Evolutionary conservation across 1,284 basidiomycete species (phyloP).

Genomic region (Apiotrichum domesticum): DNA sequence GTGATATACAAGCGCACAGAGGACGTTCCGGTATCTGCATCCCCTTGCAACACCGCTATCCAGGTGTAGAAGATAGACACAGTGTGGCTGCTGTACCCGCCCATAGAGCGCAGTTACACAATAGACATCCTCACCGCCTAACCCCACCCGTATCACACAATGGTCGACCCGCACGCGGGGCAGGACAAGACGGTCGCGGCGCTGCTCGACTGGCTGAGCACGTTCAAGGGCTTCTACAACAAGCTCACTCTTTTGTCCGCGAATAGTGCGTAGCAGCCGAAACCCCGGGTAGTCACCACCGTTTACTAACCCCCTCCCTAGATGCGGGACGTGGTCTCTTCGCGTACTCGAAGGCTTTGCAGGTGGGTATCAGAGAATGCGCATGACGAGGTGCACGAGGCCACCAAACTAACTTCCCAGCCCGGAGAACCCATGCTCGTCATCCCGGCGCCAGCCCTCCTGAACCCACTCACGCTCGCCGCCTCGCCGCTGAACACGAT

Average conservation of each 20-base stretch:
- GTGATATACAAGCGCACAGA: too few relatives aligned
- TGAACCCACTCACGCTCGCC: constrained; percentile 62
- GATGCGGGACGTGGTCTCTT: constrained; percentile 22
- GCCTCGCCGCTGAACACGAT: constrained; percentile 24
- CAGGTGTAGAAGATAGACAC: too few relatives aligned
- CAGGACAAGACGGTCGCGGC: neutral
- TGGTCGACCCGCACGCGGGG: too few relatives aligned
- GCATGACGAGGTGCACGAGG: constrained; percentile 9
- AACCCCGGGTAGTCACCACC: too few relatives aligned
- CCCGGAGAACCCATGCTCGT: constrained; percentile 58
- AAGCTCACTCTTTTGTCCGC: constrained; percentile 10
- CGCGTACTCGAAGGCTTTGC: constrained; percentile 11
- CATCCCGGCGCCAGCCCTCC: constrained; percentile 60
- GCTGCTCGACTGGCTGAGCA: constrained; percentile 14
- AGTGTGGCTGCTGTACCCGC: too few relatives aligned
- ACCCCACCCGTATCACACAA: too few relatives aligned
- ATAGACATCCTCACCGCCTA: too few relatives aligned
- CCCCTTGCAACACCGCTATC: too few relatives aligned
- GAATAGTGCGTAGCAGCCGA: neutral
- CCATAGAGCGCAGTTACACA: too few relatives aligned
- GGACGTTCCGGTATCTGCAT: too few relatives aligned
- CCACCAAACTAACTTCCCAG: constrained; percentile 33
- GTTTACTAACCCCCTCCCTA: neutral
- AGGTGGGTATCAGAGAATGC: constrained; percentile 7
- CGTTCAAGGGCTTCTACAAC: constrained; percentile 20